Evolutionary conservation across 1,139 yeast genomes (phyloP).

Genomic region (Candida labiduridarum): DNA sequence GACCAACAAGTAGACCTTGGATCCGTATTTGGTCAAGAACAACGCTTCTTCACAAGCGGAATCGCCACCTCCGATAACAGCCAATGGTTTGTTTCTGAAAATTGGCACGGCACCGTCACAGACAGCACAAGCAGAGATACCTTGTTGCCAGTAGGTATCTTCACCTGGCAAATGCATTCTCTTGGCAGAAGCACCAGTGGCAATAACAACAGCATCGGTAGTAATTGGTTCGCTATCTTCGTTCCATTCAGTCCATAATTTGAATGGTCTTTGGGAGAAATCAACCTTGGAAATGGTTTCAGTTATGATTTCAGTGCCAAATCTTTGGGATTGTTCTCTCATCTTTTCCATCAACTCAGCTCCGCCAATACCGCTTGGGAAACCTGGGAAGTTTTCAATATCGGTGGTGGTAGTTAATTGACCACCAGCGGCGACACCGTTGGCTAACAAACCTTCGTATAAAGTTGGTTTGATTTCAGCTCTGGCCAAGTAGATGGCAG

Average conservation of each 20-base stretch:
- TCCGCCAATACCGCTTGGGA: slow-evolving; percentile 93
- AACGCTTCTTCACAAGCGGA: slow-evolving; percentile 99
- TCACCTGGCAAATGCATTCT: slow-evolving; percentile 95
- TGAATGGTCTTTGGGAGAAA: slow-evolving; percentile 83
- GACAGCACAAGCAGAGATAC: slow-evolving; percentile 98
- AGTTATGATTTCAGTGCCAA: slow-evolving; percentile 92
- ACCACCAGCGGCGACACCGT: slow-evolving; percentile 98
- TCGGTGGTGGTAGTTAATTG: slow-evolving; percentile 98
- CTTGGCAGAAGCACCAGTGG: slow-evolving; percentile 98
- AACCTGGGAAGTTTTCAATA: slow-evolving; percentile 97
- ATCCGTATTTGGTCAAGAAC: slow-evolving; percentile 94
- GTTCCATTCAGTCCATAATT: slow-evolving; percentile 94
- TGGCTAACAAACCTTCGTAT: slow-evolving; percentile 96
- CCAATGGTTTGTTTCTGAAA: slow-evolving; percentile 95
- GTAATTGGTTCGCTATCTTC: slow-evolving; percentile 89
- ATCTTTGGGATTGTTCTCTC: slow-evolving; percentile 83
- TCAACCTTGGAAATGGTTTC: slow-evolving; percentile 94
- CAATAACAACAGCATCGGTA: slow-evolving; percentile 87
- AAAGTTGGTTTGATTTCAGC: slow-evolving; percentile 94
- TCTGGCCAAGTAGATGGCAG: slow-evolving; percentile 94
- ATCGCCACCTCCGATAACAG: slow-evolving; percentile 98
- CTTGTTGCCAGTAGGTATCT: slow-evolving; percentile 97
- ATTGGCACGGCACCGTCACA: slow-evolving; percentile 99
- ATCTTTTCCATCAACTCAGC: slow-evolving; percentile 87
- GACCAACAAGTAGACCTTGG: slow-evolving; percentile 89